Percentiles rank a stretch among this genome's conserved stretches.
phyloP scores from a whole-genome alignment of 2,329 filamentous ascomycete genomes.

The Ophiostoma angusticollis region DNA sequence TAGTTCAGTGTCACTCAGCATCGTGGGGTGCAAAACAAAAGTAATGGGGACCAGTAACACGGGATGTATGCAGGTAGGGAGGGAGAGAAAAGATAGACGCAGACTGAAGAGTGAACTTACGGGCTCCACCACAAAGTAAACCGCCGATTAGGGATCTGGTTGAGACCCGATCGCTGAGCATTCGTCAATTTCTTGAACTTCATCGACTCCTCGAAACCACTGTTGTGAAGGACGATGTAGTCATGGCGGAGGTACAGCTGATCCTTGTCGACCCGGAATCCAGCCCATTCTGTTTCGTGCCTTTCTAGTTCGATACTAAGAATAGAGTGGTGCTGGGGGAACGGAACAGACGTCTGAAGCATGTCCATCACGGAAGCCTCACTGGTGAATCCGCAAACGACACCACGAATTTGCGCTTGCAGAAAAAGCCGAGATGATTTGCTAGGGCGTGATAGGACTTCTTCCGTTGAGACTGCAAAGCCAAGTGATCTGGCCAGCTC shows the following conservation, averaged over 20 bases:
- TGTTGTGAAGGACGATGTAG: constrained; percentile 33
- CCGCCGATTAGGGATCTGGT: constrained; percentile 96
- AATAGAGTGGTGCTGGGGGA: constrained; percentile 19
- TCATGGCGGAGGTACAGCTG: constrained; percentile 35
- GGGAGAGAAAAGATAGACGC: not conserved
- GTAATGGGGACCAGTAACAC: too few species aligned
- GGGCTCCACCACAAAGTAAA: constrained; percentile 96
- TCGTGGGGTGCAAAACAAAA: too few species aligned
- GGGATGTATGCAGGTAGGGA: too few species aligned
- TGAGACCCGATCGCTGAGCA: constrained; percentile 88
- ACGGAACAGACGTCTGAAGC: too few species aligned
- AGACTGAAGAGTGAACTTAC: not conserved
- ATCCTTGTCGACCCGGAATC: constrained; percentile 37
- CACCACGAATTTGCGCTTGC: too few species aligned
- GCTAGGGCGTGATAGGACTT: too few species aligned
- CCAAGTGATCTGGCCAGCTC: too few species aligned
- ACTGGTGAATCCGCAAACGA: too few species aligned
- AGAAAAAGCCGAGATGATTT: too few species aligned
- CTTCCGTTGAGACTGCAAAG: too few species aligned
- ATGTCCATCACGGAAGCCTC: too few species aligned
- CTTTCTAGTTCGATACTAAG: constrained; percentile 30
- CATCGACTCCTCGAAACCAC: constrained; percentile 55
- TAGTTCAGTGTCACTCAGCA: too few species aligned
- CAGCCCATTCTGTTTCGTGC: constrained; percentile 32
- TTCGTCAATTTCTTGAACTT: constrained; percentile 99